These are phyloP conservation scores for Crithidia mellificae DNA, from an alignment of 208 protist genomes.

Conservation along the genomic window DNA sequence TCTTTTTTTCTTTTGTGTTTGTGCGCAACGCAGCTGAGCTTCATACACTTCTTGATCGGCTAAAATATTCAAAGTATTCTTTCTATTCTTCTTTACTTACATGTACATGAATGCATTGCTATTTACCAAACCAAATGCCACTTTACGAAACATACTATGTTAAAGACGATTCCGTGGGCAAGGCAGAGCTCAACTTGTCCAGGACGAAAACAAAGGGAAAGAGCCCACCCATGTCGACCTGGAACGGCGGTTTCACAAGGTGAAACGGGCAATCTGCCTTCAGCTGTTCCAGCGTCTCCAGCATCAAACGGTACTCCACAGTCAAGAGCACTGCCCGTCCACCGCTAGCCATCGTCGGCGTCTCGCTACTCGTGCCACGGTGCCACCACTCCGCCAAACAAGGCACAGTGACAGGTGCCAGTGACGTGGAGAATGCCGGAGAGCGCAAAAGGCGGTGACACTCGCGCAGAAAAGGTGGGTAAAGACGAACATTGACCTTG, in stretches of 20 bases:
- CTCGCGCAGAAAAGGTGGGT: slow-evolving; percentile 49
- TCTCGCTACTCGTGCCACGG: too few species aligned
- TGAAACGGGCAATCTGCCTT: slow-evolving; percentile 31
- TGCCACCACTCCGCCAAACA: slow-evolving; percentile 2
- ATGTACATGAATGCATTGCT: too few species aligned
- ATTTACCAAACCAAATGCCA: too few species aligned
- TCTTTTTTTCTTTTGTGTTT: too few species aligned
- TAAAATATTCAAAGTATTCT: too few species aligned
- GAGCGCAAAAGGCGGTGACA: slow-evolving; percentile 46
- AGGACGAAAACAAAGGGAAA: slow-evolving; percentile 64
- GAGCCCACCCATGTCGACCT: slow-evolving; percentile 52
- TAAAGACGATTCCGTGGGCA: too few species aligned
- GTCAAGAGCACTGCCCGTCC: slow-evolving; percentile 64
- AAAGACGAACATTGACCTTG: slow-evolving; percentile 44
- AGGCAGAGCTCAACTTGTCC: slow-evolving; percentile 38
- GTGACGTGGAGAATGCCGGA: not conserved
- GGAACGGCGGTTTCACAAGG: slow-evolving; percentile 37
- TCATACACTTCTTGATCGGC: too few species aligned
- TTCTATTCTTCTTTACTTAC: too few species aligned
- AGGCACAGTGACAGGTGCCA: not conserved
- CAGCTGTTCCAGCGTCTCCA: slow-evolving; percentile 31
- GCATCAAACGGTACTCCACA: slow-evolving; percentile 48
- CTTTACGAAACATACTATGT: too few species aligned
- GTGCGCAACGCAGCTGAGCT: too few species aligned
- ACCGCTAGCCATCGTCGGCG: not conserved